These are phyloP conservation scores for Fragaria nilgerrensis DNA, from an alignment of 306 rosid species.

Conservation along the genomic window DNA sequence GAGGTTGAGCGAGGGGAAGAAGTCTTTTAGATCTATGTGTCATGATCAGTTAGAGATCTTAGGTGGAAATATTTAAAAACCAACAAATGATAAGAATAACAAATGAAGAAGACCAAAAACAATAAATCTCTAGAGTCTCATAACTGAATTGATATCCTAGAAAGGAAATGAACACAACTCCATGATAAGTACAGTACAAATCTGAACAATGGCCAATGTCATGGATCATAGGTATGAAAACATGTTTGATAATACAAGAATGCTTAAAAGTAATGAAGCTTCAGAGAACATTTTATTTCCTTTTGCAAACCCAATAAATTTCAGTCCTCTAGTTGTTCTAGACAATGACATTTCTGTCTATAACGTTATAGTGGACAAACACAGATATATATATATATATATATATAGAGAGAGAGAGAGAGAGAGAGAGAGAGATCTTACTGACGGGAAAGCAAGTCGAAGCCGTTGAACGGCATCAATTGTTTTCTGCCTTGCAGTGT, in stretches of 20 bases:
- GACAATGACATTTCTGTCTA: not conserved
- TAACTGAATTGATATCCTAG: not conserved
- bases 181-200: not conserved
- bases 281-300: not conserved
- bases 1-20: not conserved
- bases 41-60: not conserved
- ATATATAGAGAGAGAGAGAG: slow-evolving; percentile 19
- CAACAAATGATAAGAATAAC: not conserved
- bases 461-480: slow-evolving; percentile 82
- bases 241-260: not conserved
- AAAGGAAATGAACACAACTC: not conserved
- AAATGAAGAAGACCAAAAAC: not conserved
- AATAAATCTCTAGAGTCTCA: not conserved
- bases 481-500: slow-evolving; percentile 58
- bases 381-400: not conserved
- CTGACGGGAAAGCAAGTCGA: slow-evolving; percentile 72
- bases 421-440: slow-evolving; percentile 39
- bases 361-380: not conserved
- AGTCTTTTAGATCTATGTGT: not conserved
- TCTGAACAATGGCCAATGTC: not conserved
- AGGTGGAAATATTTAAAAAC: not conserved
- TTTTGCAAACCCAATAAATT: not conserved
- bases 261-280: not conserved
- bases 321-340: not conserved
- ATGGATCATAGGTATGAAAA: not conserved